Evolutionary conservation across 345 rosid genomes (phyloP).

Genomic region (Hibiscus syriacus): DNA sequence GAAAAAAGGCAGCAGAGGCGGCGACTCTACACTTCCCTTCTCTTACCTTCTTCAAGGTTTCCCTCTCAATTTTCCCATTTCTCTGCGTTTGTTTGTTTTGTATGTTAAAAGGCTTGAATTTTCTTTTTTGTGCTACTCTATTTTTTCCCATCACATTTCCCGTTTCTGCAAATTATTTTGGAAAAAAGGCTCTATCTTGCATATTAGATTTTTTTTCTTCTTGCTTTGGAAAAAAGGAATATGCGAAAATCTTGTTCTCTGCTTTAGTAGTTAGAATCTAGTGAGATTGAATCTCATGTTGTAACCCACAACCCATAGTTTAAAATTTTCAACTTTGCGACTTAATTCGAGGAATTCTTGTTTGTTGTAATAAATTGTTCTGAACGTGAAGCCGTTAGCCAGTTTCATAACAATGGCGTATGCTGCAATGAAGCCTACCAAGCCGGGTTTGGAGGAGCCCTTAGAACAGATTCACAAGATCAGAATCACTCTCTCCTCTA

Average conservation of each 20-base stretch:
- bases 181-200: not conserved
- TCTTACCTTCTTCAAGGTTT: not conserved
- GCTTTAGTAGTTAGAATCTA: not conserved
- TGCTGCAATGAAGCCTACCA: constrained; percentile 37
- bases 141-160: not conserved
- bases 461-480: constrained; percentile 65
- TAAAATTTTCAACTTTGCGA: not conserved
- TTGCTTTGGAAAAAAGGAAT: not conserved
- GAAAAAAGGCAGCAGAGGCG: not conserved
- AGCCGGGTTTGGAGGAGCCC: constrained; percentile 58
- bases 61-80: not conserved
- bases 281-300: too few species aligned
- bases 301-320: not conserved
- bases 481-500: constrained; percentile 70
- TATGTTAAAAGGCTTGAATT: not conserved
- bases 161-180: not conserved
- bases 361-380: not conserved
- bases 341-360: not conserved
- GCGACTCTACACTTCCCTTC: not conserved
- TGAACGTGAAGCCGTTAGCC: not conserved
- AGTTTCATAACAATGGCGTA: constrained; percentile 29
- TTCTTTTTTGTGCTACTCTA: not conserved
- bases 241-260: not conserved
- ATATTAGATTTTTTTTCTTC: not conserved
- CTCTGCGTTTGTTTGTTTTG: not conserved